phyloP scores from a whole-genome alignment of 306 rosid genomes.

The Vigna nakashimae region DNA sequence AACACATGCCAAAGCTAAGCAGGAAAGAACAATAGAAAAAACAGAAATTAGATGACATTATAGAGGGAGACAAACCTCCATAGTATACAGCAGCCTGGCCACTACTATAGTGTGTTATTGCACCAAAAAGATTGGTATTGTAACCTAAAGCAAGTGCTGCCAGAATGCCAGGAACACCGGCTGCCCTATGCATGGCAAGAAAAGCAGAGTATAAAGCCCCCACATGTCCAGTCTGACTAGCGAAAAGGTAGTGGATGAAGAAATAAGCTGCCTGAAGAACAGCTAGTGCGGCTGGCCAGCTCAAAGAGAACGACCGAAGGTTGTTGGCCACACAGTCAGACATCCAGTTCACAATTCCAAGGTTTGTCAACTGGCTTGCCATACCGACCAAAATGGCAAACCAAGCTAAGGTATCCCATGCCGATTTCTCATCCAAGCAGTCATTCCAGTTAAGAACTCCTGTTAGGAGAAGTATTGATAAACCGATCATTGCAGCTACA shows the following conservation, averaged over 20 bases:
- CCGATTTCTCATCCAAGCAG: conserved; percentile 87
- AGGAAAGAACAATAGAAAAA: conserved; percentile 16
- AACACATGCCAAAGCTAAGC: conserved; percentile 23
- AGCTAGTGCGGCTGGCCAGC: conserved; percentile 84
- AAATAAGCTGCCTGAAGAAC: conserved; percentile 92
- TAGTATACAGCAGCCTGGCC: conserved; percentile 98
- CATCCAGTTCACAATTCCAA: conserved; percentile 90
- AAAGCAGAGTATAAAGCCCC: conserved; percentile 93
- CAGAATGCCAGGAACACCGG: conserved; percentile 82
- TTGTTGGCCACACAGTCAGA: conserved; percentile 67
- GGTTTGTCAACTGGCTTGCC: conserved; percentile 93
- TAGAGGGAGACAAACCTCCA: conserved; percentile 74
- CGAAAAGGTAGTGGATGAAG: conserved; percentile 93
- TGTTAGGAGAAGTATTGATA: conserved; percentile 75
- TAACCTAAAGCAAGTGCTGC: conserved; percentile 88
- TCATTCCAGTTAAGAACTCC: conserved; percentile 97
- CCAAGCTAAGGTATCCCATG: conserved; percentile 99
- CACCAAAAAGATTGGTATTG: conserved; percentile 92
- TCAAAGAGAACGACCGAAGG: conserved; percentile 70
- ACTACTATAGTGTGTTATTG: conserved; percentile 90
- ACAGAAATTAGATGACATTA: background rate
- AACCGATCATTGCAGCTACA: conserved; percentile 94
- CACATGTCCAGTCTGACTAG: conserved; percentile 97
- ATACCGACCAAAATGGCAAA: conserved; percentile 91
- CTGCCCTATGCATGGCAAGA: conserved; percentile 94